Evolutionary conservation across 169 alveolate genomes (phyloP).

Genomic region (Amoebophrya sp.): DNA sequence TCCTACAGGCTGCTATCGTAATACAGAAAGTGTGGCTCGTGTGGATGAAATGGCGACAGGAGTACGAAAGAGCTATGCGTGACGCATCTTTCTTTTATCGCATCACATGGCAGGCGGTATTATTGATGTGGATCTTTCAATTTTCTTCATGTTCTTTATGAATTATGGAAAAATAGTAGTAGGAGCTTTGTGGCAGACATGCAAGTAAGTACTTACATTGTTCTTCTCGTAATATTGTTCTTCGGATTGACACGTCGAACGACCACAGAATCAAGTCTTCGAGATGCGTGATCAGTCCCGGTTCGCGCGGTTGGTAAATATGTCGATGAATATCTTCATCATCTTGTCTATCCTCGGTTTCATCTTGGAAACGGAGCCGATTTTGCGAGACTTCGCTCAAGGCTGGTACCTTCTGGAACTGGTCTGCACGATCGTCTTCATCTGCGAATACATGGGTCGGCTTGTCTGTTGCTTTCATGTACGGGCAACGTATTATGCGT

Average conservation of each 20-base stretch:
- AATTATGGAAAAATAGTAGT: not conserved
- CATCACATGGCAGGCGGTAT: not conserved
- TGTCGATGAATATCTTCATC: not conserved
- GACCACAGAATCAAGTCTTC: not conserved
- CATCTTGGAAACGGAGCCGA: not conserved
- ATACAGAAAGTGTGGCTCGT: conserved; percentile 18
- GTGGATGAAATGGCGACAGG: not conserved
- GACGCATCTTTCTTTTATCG: not conserved
- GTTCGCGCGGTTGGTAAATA: not conserved
- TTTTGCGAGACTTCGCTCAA: not conserved
- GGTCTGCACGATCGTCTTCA: not conserved
- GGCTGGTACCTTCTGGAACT: not conserved
- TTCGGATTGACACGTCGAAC: no score
- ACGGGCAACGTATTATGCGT: no score
- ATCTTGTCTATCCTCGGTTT: not conserved
- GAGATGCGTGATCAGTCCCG: not conserved
- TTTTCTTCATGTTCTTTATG: not conserved
- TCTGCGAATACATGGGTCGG: not conserved
- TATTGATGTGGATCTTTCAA: not conserved
- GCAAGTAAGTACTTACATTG: not conserved
- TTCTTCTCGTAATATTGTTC: no score
- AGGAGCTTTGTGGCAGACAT: not conserved
- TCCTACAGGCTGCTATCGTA: not conserved
- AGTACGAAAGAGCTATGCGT: not conserved
- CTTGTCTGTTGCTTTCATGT: not conserved